A percentile compares a stretch with the other conserved stretches of the same genome.
These are phyloP conservation scores for Phlyctochytrium bullatum DNA, from an alignment of 192 early-diverging fungal species.

Conservation along the genomic window DNA sequence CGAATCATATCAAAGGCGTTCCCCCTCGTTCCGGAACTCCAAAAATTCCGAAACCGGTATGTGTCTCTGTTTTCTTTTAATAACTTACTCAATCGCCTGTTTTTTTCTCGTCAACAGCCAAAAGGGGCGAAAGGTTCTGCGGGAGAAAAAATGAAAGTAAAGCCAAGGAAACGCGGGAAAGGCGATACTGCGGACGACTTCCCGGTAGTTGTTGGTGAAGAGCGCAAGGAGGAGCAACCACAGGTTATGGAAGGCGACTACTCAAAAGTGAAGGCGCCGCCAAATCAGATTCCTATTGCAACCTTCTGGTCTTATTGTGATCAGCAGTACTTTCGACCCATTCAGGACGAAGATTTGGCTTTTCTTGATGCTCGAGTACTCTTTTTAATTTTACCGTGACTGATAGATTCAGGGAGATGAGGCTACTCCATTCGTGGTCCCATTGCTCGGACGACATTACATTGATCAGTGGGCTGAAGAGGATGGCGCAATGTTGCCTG, in stretches of 20 bases:
- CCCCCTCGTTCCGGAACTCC: not conserved
- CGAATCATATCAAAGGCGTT: too few relatives aligned
- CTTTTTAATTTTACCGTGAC: not conserved
- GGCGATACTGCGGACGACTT: not conserved
- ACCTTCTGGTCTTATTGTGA: constrained; percentile 81
- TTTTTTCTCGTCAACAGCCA: constrained; percentile 2
- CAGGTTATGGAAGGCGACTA: constrained; percentile 43
- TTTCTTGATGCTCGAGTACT: constrained; percentile 61
- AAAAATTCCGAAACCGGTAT: constrained; percentile 10
- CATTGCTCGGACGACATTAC: constrained; percentile 79
- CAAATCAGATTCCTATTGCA: constrained; percentile 77
- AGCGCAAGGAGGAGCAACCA: constrained; percentile 2
- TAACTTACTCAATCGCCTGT: not conserved
- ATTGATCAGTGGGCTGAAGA: constrained; percentile 58
- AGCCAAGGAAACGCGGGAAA: constrained; percentile 17
- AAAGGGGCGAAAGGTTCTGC: constrained; percentile 19
- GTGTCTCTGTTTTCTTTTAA: not conserved
- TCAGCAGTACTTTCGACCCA: constrained; percentile 72
- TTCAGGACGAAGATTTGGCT: constrained; percentile 76
- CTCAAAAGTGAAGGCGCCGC: constrained; percentile 46
- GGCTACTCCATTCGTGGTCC: constrained; percentile 70
- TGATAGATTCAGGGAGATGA: constrained; percentile 46
- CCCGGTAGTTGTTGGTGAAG: not conserved
- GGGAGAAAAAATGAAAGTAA: constrained; percentile 19
- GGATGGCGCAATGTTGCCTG: constrained; percentile 30